Conservation (phyloP, 768 basidiomycete genomes). For the Clitopilus passeckerianus region DNA sequence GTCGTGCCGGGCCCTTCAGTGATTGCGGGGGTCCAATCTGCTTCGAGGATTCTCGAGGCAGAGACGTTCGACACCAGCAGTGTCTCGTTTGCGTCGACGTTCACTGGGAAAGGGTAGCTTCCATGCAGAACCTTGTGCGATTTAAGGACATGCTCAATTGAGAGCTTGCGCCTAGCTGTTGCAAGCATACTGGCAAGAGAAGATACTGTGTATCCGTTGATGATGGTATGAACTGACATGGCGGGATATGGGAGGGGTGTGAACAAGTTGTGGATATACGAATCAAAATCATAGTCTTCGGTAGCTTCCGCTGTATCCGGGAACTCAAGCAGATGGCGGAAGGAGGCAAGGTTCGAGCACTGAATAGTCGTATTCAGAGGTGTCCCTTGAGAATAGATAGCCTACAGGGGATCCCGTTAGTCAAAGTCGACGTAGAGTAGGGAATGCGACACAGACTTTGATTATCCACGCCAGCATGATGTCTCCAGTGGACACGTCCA, state of each 20-base stretch:
- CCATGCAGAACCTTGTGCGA: constrained; percentile 22
- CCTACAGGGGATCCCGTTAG: constrained; percentile 15
- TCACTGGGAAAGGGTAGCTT: constrained; percentile 24
- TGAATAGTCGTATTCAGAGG: constrained; percentile 23
- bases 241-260: constrained; percentile 34
- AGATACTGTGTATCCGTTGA: constrained; percentile 18
- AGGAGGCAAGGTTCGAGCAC: constrained; percentile 32
- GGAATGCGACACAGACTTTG: constrained; percentile 21
- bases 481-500: constrained; percentile 29
- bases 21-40: constrained; percentile 28
- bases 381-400: constrained; percentile 27
- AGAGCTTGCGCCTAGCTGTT: constrained; percentile 15
- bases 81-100: constrained; percentile 28
- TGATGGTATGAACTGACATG: constrained; percentile 26
- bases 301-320: constrained; percentile 5
- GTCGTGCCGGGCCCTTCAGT: constrained; percentile 22
- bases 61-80: constrained; percentile 35
- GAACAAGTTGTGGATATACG: constrained; percentile 27
- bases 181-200: constrained; percentile 20
- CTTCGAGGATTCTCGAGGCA: constrained; percentile 32
- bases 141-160: constrained; percentile 23
- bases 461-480: constrained; percentile 35
- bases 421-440: not conserved
- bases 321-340: constrained; percentile 25
- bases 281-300: not conserved